Percentiles rank a stretch among this genome's conserved stretches.
Conservation (phyloP, 2,329 filamentous ascomycete genomes). For the Colletotrichum simmondsii region DNA sequence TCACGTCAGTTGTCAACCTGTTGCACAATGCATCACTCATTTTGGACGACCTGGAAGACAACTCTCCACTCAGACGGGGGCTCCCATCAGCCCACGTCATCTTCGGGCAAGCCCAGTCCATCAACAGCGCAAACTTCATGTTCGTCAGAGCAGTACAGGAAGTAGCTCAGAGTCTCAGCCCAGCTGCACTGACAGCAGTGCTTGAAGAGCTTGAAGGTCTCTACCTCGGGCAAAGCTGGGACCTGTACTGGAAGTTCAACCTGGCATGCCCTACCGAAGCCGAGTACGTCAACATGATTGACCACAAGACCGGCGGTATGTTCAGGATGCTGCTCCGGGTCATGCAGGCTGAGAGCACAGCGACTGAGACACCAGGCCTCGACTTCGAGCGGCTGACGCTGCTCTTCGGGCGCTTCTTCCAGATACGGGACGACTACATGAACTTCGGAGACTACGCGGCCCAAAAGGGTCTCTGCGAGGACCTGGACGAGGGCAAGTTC, state of each 20-base stretch:
- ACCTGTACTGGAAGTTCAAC: slow-evolving; percentile 41
- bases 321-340: slow-evolving; percentile 36
- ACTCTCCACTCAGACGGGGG: slow-evolving; percentile 45
- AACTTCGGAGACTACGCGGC: slow-evolving; percentile 46
- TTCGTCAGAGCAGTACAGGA: slow-evolving; percentile 39
- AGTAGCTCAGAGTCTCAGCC: slow-evolving; percentile 32
- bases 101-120: slow-evolving; percentile 48
- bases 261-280: slow-evolving; percentile 35
- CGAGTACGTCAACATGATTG: slow-evolving; percentile 44
- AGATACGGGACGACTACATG: slow-evolving; percentile 47
- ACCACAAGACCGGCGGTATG: slow-evolving; percentile 38
- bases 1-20: slow-evolving; percentile 9
- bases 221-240: slow-evolving; percentile 41
- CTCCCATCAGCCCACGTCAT: slow-evolving; percentile 48
- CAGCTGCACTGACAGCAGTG: slow-evolving; percentile 37
- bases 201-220: slow-evolving; percentile 37
- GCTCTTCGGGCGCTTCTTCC: slow-evolving; percentile 44
- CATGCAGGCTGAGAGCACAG: slow-evolving; percentile 25
- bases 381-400: not conserved
- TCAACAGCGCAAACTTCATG: slow-evolving; percentile 48
- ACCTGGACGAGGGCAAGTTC: slow-evolving; percentile 54
- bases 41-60: slow-evolving; percentile 52
- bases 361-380: too few species aligned
- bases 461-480: slow-evolving; percentile 53
- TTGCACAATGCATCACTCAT: slow-evolving; percentile 25